Evolutionary conservation across 2,329 filamentous ascomycete genomes (phyloP).

Genomic region (Didymellaceae sp.): DNA sequence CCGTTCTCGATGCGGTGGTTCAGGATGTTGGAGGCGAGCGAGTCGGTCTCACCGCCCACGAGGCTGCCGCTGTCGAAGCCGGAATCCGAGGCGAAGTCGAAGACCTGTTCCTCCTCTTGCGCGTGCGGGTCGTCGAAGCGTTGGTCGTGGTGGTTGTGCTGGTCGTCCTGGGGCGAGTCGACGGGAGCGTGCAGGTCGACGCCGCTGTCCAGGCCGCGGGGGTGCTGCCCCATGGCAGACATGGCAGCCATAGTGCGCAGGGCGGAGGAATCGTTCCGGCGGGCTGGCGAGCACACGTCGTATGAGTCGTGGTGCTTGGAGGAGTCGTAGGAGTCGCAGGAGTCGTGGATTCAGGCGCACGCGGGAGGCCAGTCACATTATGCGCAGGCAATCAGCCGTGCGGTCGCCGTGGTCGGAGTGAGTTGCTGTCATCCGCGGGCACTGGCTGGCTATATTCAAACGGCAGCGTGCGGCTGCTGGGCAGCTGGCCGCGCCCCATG

Average conservation of each 20-base stretch:
- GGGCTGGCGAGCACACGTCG: too few species aligned
- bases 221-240: not conserved
- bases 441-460: slow-evolving; percentile 7
- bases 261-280: not conserved
- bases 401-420: not conserved
- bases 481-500: slow-evolving; percentile 14
- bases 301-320: not conserved
- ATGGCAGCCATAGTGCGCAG: slow-evolving; percentile 1
- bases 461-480: slow-evolving; percentile 1
- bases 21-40: slow-evolving; percentile 44
- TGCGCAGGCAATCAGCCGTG: slow-evolving; percentile 1
- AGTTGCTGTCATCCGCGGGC: not conserved
- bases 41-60: slow-evolving; percentile 45
- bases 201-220: slow-evolving; percentile 12
- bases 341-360: not conserved
- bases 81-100: slow-evolving; percentile 39
- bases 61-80: slow-evolving; percentile 47
- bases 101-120: slow-evolving; percentile 10
- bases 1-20: slow-evolving; percentile 49
- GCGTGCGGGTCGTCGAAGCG: not conserved
- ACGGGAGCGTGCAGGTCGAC: slow-evolving; percentile 7
- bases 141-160: slow-evolving; percentile 5
- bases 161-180: slow-evolving; percentile 7
- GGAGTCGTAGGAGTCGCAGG: not conserved
- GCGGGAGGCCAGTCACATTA: not conserved